Base-by-base conservation (phyloP, 768 basidiomycete species). In the Russula emetica region DNA sequence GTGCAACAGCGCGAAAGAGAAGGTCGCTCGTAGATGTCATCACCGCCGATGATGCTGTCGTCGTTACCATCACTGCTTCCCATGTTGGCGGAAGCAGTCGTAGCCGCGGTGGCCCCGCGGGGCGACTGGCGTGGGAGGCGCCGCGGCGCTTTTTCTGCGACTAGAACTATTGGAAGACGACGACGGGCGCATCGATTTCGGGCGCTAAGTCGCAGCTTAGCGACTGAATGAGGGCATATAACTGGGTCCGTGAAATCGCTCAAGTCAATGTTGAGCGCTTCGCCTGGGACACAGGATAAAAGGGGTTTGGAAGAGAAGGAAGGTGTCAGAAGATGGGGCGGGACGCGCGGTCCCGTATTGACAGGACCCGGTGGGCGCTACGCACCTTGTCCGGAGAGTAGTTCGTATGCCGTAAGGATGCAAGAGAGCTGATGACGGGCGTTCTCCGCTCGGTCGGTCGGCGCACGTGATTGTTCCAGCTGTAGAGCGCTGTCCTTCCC, bases 251-350 rank as follows among this genome's bases (percentile, higher is more conserved):
- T 82, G 72, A 98, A 98, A 70, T 94, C 96, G 70, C 78, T 81
- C 60, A 98, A 82, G 79, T 98, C 97, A 72, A 99, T 92, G 71
- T 94, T 94, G 69, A 99, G 81, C n/a, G 96, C 92, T 77, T 99
- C 97, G 63, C 94, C 94, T 96, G 69, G 62, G 44, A 32, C 34
- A 63, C n/a, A 6, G 38, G 66, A 61, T 52, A 63, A 53, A 34
- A 51, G 44, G 24, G 42, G 40, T 16, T 34, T 44, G 60, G 51
- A 6, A 13, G 5, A 18, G 16, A 40, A 40, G 38, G 14, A 50
- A 38, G 26, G 18, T n/a, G 26, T 28, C 26, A 55, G 38, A 45
- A 55, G 53, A 24, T 22, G 62, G 34, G 34, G 26, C 22, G 62
- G 49, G 61, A 62, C 59, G 61, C 67, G 55, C 20, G 28, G 45